phyloP scores from a whole-genome alignment of 305 asterid genomes.

The Galium porrigens region DNA sequence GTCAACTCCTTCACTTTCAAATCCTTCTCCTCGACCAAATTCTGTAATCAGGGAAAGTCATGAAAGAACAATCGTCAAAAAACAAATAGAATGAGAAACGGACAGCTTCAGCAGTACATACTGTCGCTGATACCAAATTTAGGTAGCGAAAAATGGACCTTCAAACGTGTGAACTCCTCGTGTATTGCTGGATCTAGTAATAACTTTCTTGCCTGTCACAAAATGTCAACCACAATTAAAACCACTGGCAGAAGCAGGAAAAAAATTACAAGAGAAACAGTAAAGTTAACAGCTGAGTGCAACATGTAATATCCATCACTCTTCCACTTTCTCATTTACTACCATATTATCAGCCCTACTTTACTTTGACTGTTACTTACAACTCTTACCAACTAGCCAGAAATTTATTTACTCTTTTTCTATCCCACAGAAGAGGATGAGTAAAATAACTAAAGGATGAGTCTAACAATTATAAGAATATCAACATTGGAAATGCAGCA shows the following conservation, averaged over 20 bases:
- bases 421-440: background rate
- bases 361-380: background rate
- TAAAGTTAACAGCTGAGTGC: conserved; percentile 1
- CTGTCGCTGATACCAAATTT: background rate
- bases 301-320: background rate
- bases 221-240: conserved; percentile 15
- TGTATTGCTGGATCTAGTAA: conserved; percentile 84
- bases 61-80: background rate
- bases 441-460: background rate
- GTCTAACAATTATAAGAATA: background rate
- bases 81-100: background rate
- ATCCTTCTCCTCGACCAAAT: conserved; percentile 95
- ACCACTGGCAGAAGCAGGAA: background rate
- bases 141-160: conserved; percentile 31
- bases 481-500: background rate
- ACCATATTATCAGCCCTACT: background rate
- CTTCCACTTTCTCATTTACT: background rate
- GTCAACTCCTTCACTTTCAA: conserved; percentile 79
- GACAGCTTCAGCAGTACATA: background rate
- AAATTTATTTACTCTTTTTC: background rate
- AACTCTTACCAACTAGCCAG: background rate
- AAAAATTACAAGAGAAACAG: conserved; percentile 9
- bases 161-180: conserved; percentile 78
- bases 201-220: conserved; percentile 61
- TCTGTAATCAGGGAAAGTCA: conserved; percentile 27